Evolutionary conservation across 2,329 filamentous ascomycete genomes (phyloP).

Genomic region (Phaeosphaeriaceae sp.): DNA sequence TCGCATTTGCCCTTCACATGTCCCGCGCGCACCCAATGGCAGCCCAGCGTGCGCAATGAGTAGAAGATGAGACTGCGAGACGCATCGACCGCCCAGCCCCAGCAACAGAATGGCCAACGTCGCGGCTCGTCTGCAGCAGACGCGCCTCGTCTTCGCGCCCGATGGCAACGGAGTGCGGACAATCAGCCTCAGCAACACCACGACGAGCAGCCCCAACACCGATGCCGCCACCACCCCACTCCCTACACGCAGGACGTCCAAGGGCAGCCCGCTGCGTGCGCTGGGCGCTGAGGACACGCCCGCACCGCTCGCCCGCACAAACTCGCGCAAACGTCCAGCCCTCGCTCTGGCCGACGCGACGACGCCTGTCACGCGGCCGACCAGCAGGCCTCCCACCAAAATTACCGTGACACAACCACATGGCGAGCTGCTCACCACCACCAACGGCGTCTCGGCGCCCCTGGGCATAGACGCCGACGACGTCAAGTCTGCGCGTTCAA

Average conservation of each 20-base stretch:
- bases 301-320: conserved; percentile 28
- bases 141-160: conserved; percentile 38
- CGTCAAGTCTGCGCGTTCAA: conserved; percentile 38
- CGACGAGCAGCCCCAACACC: not conserved
- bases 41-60: conserved; percentile 23
- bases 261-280: conserved; percentile 29
- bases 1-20: conserved; percentile 30
- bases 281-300: conserved; percentile 28
- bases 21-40: conserved; percentile 41
- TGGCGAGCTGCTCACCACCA: conserved; percentile 50
- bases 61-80: conserved; percentile 37
- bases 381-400: conserved; percentile 53
- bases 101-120: conserved; percentile 33
- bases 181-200: conserved; percentile 19
- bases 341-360: conserved; percentile 31
- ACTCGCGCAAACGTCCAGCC: conserved; percentile 36
- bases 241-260: conserved; percentile 37
- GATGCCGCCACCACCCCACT: no score
- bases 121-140: conserved; percentile 35
- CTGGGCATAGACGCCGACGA: conserved; percentile 45
- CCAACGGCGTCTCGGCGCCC: conserved; percentile 50
- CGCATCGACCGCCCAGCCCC: conserved; percentile 23
- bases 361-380: conserved; percentile 42
- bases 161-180: conserved; percentile 28
- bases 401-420: conserved; percentile 53